These are phyloP conservation scores for Pseudomonodictys pantanalensis DNA, from an alignment of 495 filamentous ascomycete species.

Conservation along the genomic window DNA sequence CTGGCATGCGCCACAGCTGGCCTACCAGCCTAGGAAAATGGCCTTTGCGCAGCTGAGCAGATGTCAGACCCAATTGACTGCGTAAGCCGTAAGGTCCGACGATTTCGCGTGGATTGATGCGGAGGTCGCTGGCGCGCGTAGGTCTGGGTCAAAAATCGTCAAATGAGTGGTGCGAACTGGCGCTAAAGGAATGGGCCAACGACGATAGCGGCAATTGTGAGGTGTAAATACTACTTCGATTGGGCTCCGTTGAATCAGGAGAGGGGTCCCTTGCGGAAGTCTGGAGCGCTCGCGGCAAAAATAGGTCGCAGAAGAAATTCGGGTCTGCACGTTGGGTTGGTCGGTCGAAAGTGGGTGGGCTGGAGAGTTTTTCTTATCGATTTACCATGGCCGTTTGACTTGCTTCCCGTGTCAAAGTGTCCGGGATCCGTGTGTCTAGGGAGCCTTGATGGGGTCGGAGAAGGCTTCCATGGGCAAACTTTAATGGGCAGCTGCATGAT, in stretches of 20 bases:
- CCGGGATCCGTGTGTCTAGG: not conserved
- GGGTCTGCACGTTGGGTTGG: conserved; percentile 21
- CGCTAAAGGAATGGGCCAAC: conserved; percentile 15
- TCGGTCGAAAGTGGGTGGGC: too few species aligned
- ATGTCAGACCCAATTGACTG: conserved; percentile 19
- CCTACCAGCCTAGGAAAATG: conserved; percentile 19
- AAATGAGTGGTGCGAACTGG: conserved; percentile 22
- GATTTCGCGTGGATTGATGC: conserved; percentile 1
- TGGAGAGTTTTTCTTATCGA: conserved; percentile 24
- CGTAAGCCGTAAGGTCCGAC: conserved; percentile 5
- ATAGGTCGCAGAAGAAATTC: conserved; percentile 3
- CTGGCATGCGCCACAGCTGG: conserved; percentile 24
- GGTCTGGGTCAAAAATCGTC: conserved; percentile 16
- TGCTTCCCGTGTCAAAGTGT: too few species aligned
- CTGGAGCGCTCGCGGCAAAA: conserved; percentile 12
- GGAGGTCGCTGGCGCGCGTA: conserved; percentile 12
- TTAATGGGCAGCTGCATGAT: conserved; percentile 25
- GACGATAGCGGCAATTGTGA: conserved; percentile 24
- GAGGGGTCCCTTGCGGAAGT: too few species aligned
- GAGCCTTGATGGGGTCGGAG: not conserved
- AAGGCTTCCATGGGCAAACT: not conserved
- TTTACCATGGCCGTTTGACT: conserved; percentile 20
- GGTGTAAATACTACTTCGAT: conserved; percentile 25
- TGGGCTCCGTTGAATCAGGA: too few species aligned
- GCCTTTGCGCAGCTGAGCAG: conserved; percentile 25